Percentiles rank a stretch among this genome's conserved stretches.
Evolutionary conservation across 768 basidiomycete genomes (phyloP).

Genomic region (Trametes punicea): DNA sequence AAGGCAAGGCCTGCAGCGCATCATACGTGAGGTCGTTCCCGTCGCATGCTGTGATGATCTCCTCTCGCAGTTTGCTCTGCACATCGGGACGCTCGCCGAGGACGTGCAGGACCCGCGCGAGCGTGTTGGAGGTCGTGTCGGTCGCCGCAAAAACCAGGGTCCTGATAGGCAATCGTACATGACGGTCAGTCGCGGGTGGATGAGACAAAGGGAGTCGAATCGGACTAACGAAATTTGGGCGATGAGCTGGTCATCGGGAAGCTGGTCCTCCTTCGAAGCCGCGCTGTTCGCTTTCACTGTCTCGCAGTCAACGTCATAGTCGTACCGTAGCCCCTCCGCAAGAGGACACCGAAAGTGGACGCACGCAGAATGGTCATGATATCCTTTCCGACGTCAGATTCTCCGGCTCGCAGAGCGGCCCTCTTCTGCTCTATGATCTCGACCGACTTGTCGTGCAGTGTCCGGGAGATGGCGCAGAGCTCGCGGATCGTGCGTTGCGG

Average conservation of each 20-base stretch:
- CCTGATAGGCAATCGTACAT: background rate
- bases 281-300: constrained; percentile 41
- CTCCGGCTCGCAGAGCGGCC: constrained; percentile 23
- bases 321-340: no score
- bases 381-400: constrained; percentile 36
- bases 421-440: constrained; percentile 40
- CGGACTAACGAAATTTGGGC: constrained; percentile 33
- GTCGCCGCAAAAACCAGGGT: background rate
- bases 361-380: constrained; percentile 45
- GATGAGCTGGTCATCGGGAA: constrained; percentile 34
- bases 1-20: background rate
- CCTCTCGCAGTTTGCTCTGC: background rate
- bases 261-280: constrained; percentile 18
- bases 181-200: background rate
- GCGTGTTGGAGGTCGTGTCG: constrained; percentile 1
- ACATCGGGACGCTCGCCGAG: background rate
- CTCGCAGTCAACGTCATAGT: background rate
- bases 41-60: background rate
- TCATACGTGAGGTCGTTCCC: background rate
- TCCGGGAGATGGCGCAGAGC: constrained; percentile 42
- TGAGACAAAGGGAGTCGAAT: background rate
- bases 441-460: constrained; percentile 41
- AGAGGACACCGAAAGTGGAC: constrained; percentile 14
- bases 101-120: background rate
- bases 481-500: constrained; percentile 39